These are phyloP conservation scores for Dorcoceras hygrometricum DNA, from an alignment of 257 asterid species.

Conservation along the genomic window DNA sequence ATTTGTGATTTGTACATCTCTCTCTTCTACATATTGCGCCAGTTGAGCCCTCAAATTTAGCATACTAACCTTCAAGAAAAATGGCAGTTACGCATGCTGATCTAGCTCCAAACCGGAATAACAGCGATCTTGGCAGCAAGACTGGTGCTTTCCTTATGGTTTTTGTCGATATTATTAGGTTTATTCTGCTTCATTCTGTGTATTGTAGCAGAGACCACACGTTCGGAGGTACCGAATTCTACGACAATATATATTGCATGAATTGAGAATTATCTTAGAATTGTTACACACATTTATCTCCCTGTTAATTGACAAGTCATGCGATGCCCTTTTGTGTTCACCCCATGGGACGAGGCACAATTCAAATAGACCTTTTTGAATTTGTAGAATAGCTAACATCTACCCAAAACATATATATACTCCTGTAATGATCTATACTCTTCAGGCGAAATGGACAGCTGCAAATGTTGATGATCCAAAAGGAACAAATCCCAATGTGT, in stretches of 20 bases:
- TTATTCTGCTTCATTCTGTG: slow-evolving; percentile 79
- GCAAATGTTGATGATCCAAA: slow-evolving; percentile 21
- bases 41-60: neutral
- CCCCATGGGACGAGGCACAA: too few relatives aligned
- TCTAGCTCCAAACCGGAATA: slow-evolving; percentile 55
- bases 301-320: too few relatives aligned
- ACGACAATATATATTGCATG: neutral
- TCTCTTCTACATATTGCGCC: slow-evolving; percentile 10
- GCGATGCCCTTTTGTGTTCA: too few relatives aligned
- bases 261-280: neutral
- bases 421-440: neutral
- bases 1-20: slow-evolving; percentile 4
- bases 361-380: too few relatives aligned
- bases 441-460: slow-evolving; percentile 50
- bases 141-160: slow-evolving; percentile 68
- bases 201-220: slow-evolving; percentile 74
- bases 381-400: too few relatives aligned
- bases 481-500: slow-evolving; percentile 43
- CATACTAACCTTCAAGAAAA: neutral
- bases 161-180: slow-evolving; percentile 59
- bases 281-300: too few relatives aligned
- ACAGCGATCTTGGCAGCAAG: slow-evolving; percentile 63
- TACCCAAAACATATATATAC: too few relatives aligned
- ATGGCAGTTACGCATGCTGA: slow-evolving; percentile 96
- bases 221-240: slow-evolving; percentile 53